A percentile compares a stretch with the other conserved stretches of the same genome.
These are phyloP conservation scores for Calonectria pseudoturangicola DNA, from an alignment of 2,329 filamentous ascomycete species.

Conservation along the genomic window DNA sequence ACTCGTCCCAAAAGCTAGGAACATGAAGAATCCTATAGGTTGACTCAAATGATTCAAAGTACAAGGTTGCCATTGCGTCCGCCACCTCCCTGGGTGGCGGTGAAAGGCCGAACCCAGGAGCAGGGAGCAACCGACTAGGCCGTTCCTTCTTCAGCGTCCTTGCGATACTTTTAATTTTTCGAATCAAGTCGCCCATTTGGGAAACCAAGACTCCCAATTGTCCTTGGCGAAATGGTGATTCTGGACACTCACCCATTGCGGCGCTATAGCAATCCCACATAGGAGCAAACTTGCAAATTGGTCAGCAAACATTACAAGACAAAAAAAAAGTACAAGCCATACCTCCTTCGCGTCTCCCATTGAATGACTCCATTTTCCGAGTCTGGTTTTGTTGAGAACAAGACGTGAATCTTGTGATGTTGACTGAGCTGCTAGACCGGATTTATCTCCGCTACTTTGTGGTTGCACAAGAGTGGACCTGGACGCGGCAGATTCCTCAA, in stretches of 20 bases:
- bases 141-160: slow-evolving; percentile 25
- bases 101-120: slow-evolving; percentile 34
- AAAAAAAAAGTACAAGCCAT: neutral
- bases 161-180: slow-evolving; percentile 22
- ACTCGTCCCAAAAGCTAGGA: slow-evolving; percentile 71
- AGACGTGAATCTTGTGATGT: neutral
- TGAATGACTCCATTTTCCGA: neutral
- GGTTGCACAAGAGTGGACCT: neutral
- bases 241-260: neutral
- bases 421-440: neutral
- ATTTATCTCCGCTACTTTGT: neutral
- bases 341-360: neutral
- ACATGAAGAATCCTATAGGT: slow-evolving; percentile 71
- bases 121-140: slow-evolving; percentile 14
- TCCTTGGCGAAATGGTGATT: neutral
- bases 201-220: slow-evolving; percentile 9
- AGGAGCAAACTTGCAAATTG: neutral
- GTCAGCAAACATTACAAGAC: neutral
- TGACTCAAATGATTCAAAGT: slow-evolving; percentile 70
- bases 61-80: slow-evolving; percentile 65
- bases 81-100: slow-evolving; percentile 57
- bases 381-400: slow-evolving; percentile 7
- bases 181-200: slow-evolving; percentile 12
- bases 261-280: slow-evolving; percentile 17
- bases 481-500: neutral